Evolutionary conservation across 768 basidiomycete genomes (phyloP), one percentile per base, ranked within the genome.

Genomic region (Boletus reticulatus): DNA sequence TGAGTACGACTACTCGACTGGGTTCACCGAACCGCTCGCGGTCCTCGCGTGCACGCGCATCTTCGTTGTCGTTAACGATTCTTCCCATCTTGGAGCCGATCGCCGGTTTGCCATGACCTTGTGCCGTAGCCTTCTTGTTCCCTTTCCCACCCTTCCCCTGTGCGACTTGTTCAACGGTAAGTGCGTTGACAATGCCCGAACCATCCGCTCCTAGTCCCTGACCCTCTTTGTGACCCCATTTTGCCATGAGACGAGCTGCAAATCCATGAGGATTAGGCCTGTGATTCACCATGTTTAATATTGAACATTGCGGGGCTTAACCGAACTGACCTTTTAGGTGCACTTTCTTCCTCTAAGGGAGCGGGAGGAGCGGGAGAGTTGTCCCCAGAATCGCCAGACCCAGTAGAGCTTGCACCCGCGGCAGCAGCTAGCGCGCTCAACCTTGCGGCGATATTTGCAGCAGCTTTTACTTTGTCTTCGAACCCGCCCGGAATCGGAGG

Each of bases 201-300:
- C 86, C 90, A 56, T 90, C 84, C 0, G 81, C 87, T 34, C 96
- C 96, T 2, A 98, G 80, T 11, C 95, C 95, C 72, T 94, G 87
- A 2, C 96, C 96, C 68, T 92, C 92, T 68, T 91, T 89, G 68
- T 97, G 93, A 0, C 95, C 95, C 91, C 90, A 95, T 74, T 94
- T 97, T 4, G 90, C 91, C 94, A 97, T 96, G 62, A 96, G 68
- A 34, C 90, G 86, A 13, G 87, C 86, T 32, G 92, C 92, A 62
- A 95, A 93, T 13, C 81, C 82, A 52, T 84, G 86, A 0, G 85
- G 83, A 58, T 90, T 84, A 38, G 84, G 76, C 51, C 80, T 80
- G 16, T 43, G 22, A 41, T 47, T 42, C 27, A 38, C 3, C 10
- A 6, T 9, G n/a, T 32, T 41, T 48, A 17, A 37, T 36, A 37